Conservation (phyloP, 805 yeast genomes). For the Saccharomycopsis fodiens region DNA sequence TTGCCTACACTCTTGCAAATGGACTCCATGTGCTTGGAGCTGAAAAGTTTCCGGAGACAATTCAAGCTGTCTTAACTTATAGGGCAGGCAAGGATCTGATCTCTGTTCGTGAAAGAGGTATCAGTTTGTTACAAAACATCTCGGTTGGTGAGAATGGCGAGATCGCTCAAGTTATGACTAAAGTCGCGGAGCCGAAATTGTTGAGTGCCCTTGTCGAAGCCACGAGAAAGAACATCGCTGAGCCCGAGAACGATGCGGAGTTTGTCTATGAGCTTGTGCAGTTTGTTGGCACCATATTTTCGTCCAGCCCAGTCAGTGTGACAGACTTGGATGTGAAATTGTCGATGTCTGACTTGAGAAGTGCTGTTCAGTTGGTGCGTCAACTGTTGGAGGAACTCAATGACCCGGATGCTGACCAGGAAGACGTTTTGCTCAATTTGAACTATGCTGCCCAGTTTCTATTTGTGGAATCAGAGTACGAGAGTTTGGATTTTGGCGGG, state of each 20-base stretch:
- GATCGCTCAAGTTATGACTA: not conserved
- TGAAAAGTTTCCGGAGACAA: not conserved
- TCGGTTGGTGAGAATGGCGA: slow-evolving; percentile 6
- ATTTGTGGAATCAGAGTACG: slow-evolving; percentile 1
- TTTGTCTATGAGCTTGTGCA: not conserved
- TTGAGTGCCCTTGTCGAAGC: not conserved
- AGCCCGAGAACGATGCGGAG: not conserved
- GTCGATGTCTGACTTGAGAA: not conserved
- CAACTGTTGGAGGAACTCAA: not conserved
- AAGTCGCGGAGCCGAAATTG: not conserved
- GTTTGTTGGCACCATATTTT: not conserved
- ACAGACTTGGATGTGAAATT: not conserved
- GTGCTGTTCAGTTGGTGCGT: not conserved
- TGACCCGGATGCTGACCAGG: not conserved
- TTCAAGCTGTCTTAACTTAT: not conserved
- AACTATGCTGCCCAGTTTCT: not conserved
- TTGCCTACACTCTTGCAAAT: slow-evolving; percentile 16
- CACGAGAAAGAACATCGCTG: not conserved
- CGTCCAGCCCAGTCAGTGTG: not conserved
- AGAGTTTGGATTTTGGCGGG: not conserved
- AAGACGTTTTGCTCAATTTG: not conserved
- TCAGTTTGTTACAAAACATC: slow-evolving; percentile 13
- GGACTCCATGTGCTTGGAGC: slow-evolving; percentile 5
- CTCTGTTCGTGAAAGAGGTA: not conserved
- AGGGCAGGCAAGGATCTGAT: not conserved